Evolutionary conservation across 306 rosid species (phyloP), one percentile per base, ranked within the genome.

Genomic region (Mucuna pruriens): DNA sequence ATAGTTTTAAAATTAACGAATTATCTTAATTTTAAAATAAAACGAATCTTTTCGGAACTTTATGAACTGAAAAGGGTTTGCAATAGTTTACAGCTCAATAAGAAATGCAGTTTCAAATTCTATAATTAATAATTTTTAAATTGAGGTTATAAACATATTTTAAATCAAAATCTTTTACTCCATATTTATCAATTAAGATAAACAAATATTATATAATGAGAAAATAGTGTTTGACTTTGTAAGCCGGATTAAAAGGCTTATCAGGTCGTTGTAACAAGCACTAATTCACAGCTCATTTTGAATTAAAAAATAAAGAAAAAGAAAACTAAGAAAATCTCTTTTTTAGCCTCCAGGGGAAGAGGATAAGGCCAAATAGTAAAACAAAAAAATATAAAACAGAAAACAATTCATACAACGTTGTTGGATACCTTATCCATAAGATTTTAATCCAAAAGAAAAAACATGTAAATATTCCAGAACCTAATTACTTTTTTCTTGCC

Each of bases 311-410:
- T 17, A 40, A 62, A 48, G 34, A 26, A 64, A 42, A 31, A 3
- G 0, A 38, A 1, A 20, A 9, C 31, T 3, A 29, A 29, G 31
- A 3, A 29, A 29, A 29, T 29, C 65, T 33, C 54, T 12, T 9
- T 34, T 51, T 29, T 52, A 71, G 22, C 61, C 34, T 46, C 83
- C 36, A 34, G 78, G 82, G 87, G 78, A 88, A 77, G 82, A 80
- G 87, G 97, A 90, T 91, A 85, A 93, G 96, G 25, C 81, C 81
- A 40, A 42, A 12, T 29, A 38, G 19, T 34, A 4, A 9, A 42
- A 40, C 3, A 29, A 22, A 9, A 22, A 10, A 54, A 17, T 12
- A 1, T 9, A 7, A 68, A n/a, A 29, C 0, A 15, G 0, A 26
- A 25, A 19, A 67, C 5, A 19, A 60, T 8, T 33, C 38, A 61